These are phyloP conservation scores for Dendrostoma leiphaemia DNA, from an alignment of 2,329 filamentous ascomycete species.

Conservation along the genomic window DNA sequence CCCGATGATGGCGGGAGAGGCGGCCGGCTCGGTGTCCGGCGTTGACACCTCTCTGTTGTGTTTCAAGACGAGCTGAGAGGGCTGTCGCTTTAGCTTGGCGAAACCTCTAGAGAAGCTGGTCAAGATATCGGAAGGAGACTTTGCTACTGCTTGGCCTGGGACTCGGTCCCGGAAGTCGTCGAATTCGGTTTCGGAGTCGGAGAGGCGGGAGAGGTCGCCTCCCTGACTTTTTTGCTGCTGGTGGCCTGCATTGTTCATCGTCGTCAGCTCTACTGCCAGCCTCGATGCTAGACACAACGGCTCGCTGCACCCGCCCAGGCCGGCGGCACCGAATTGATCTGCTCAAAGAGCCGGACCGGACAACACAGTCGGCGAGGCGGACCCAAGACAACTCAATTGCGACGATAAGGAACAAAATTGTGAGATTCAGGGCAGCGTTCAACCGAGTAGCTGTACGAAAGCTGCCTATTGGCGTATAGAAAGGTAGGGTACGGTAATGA, in stretches of 20 bases:
- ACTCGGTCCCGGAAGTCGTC: slow-evolving; percentile 21
- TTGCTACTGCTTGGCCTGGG: slow-evolving; percentile 31
- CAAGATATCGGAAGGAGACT: slow-evolving; percentile 46
- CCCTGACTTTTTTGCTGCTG: slow-evolving; percentile 23
- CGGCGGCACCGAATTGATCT: slow-evolving; percentile 7
- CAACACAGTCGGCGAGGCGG: not conserved
- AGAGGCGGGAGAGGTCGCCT: slow-evolving; percentile 37
- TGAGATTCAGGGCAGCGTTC: not conserved
- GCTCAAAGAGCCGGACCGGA: slow-evolving; percentile 3
- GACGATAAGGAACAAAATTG: not conserved
- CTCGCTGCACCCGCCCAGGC: slow-evolving; percentile 14
- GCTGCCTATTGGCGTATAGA: slow-evolving; percentile 7
- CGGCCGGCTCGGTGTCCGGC: slow-evolving; percentile 24
- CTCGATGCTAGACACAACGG: slow-evolving; percentile 1
- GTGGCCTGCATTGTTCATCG: slow-evolving; percentile 29
- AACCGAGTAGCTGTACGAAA: not conserved
- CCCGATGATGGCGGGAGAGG: slow-evolving; percentile 27
- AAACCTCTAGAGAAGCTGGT: slow-evolving; percentile 51
- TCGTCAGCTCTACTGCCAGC: slow-evolving; percentile 31
- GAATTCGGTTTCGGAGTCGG: slow-evolving; percentile 43
- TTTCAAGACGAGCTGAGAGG: slow-evolving; percentile 39
- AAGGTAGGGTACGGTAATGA: slow-evolving; percentile 14
- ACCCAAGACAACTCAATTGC: not conserved
- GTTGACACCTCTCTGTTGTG: slow-evolving; percentile 28
- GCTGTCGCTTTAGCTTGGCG: slow-evolving; percentile 40